These are phyloP conservation scores for Penicillium sumatraense DNA, from an alignment of 2,329 filamentous ascomycete species.

Conservation along the genomic window DNA sequence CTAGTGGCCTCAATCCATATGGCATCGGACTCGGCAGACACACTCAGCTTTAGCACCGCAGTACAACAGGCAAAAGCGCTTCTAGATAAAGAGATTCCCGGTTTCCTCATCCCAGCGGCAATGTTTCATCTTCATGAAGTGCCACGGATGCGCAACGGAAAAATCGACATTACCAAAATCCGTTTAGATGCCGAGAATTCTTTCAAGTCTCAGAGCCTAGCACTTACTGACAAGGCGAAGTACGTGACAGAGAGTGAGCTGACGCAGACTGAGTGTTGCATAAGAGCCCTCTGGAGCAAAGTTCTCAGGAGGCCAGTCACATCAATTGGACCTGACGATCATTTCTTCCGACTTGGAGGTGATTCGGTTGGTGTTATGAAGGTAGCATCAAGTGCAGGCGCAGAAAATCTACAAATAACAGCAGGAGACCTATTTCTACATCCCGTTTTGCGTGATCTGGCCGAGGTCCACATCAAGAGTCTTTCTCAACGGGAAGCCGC, in stretches of 20 bases:
- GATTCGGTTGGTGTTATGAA: conserved; percentile 28
- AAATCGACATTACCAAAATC: not conserved
- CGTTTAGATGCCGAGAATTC: not conserved
- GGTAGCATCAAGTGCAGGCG: conserved; percentile 18
- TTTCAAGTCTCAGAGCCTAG: too few species aligned
- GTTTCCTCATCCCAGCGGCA: not conserved
- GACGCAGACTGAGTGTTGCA: not conserved
- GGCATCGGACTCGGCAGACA: too few species aligned
- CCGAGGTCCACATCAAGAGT: too few species aligned
- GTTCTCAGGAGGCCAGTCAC: not conserved
- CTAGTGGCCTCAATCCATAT: not conserved
- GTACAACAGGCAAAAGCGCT: not conserved
- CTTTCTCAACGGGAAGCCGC: too few species aligned
- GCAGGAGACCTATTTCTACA: conserved; percentile 12
- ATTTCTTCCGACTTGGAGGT: conserved; percentile 30
- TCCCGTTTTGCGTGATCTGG: conserved; percentile 10
- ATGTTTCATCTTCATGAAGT: not conserved
- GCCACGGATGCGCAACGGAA: not conserved
- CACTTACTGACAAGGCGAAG: too few species aligned
- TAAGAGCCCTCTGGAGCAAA: not conserved
- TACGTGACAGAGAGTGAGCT: not conserved
- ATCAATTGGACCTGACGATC: conserved; percentile 11
- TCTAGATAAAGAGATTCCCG: not conserved
- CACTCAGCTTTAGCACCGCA: not conserved
- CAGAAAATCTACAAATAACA: conserved; percentile 16